Conservation (phyloP, 768 basidiomycete genomes). For the Pisolithus marmoratus region DNA sequence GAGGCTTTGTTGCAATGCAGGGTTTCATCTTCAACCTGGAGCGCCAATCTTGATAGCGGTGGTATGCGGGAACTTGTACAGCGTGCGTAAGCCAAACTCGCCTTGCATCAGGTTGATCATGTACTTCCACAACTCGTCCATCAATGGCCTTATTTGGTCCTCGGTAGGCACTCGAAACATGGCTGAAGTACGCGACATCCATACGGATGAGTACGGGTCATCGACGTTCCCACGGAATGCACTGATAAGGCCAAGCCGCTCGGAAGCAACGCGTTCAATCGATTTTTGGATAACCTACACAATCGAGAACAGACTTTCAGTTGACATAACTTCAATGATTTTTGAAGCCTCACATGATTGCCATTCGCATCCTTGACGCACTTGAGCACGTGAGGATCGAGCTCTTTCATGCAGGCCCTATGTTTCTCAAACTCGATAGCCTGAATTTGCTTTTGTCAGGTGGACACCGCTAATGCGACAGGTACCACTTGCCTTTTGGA, state of each 20-base stretch:
- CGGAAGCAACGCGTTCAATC: constrained; percentile 72
- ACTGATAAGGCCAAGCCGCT: constrained; percentile 69
- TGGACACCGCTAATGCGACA: background rate
- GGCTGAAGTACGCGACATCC: constrained; percentile 94
- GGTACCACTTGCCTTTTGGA: constrained; percentile 65
- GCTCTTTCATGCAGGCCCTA: constrained; percentile 63
- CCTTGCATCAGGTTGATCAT: constrained; percentile 76
- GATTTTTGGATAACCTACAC: constrained; percentile 81
- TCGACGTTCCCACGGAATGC: constrained; percentile 74
- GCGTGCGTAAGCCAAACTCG: constrained; percentile 85
- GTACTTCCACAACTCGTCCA: constrained; percentile 78
- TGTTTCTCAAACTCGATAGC: constrained; percentile 88
- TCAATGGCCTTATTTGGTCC: constrained; percentile 57
- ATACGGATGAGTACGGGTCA: constrained; percentile 81
- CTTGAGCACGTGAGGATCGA: constrained; percentile 73
- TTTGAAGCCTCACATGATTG: constrained; percentile 70
- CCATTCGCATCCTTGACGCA: constrained; percentile 91
- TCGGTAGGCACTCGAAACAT: constrained; percentile 82
- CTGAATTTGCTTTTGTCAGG: constrained; percentile 35
- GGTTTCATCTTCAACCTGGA: too few relatives aligned
- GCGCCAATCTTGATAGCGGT: too few relatives aligned
- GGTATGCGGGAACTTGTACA: too few relatives aligned
- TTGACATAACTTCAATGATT: background rate
- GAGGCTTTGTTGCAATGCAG: too few relatives aligned
- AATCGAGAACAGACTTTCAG: background rate